These are phyloP conservation scores for Ormosia semicastrata DNA, from an alignment of 306 rosid species.

Conservation along the genomic window DNA sequence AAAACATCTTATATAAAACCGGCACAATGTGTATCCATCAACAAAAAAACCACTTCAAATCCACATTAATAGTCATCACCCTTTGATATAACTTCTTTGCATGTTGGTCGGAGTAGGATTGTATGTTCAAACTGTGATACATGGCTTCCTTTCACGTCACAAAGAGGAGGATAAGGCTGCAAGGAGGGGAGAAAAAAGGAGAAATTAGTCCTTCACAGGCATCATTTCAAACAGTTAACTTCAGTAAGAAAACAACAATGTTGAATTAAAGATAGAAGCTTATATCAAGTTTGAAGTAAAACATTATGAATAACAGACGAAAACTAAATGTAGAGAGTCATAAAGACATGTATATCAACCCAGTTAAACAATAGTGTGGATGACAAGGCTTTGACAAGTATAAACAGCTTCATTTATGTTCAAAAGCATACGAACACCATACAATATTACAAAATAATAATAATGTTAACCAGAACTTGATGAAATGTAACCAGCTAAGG, in stretches of 20 bases:
- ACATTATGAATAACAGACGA: neutral
- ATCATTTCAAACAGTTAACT: conserved; percentile 1
- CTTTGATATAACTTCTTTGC: conserved; percentile 98
- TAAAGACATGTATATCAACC: neutral
- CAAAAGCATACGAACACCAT: neutral
- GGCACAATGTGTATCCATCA: neutral
- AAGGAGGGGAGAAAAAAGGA: neutral
- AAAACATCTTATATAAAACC: conserved; percentile 11
- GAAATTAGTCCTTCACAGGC: neutral
- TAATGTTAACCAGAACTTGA: conserved; percentile 1
- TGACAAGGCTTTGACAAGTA: neutral
- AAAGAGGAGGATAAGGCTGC: conserved; percentile 88
- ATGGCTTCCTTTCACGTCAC: conserved; percentile 89
- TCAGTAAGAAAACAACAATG: neutral
- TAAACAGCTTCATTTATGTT: neutral
- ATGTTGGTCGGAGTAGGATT: conserved; percentile 86
- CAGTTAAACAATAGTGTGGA: neutral
- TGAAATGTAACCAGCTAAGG: neutral
- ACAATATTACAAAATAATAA: neutral
- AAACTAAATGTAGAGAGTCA: neutral
- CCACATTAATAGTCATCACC: conserved; percentile 74
- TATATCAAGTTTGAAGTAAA: neutral
- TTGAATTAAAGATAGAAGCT: neutral
- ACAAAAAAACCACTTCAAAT: neutral
- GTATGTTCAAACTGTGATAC: conserved; percentile 97